Percentiles rank a stretch among this genome's conserved stretches.
phyloP scores from a whole-genome alignment of 2,329 filamentous ascomycete genomes.

The Penicillium sclerotigenum region DNA sequence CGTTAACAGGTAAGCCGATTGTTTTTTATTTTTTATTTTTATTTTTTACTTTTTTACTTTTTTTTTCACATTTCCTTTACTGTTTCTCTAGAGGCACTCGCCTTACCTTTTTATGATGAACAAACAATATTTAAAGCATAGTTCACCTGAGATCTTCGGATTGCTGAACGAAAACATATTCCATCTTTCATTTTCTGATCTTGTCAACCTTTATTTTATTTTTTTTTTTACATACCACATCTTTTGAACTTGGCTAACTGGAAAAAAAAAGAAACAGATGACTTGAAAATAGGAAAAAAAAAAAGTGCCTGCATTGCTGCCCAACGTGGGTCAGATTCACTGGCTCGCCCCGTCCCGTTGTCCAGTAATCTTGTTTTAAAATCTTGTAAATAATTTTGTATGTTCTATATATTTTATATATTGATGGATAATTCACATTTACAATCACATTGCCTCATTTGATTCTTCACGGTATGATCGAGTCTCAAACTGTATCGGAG shows the following conservation, averaged over 20 bases:
- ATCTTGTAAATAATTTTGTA: no score
- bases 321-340: slow-evolving; percentile 30
- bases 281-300: slow-evolving; percentile 1
- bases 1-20: slow-evolving; percentile 20
- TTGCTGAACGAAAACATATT: slow-evolving; percentile 42
- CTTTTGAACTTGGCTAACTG: slow-evolving; percentile 15
- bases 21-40: no score
- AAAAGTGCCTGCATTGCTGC: slow-evolving; percentile 31
- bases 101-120: slow-evolving; percentile 34
- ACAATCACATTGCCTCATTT: neutral
- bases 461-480: neutral
- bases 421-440: neutral
- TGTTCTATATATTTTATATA: no score
- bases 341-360: slow-evolving; percentile 22
- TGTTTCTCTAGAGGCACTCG: slow-evolving; percentile 1
- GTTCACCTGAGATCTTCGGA: slow-evolving; percentile 44
- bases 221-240: slow-evolving; percentile 2
- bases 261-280: slow-evolving; percentile 12
- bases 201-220: slow-evolving; percentile 7
- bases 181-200: slow-evolving; percentile 41
- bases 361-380: slow-evolving; percentile 9
- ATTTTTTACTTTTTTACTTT: no score
- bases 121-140: slow-evolving; percentile 39
- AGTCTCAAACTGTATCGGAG: neutral
- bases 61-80: no score